phyloP scores from a whole-genome alignment of 2,329 filamentous ascomycete species.

The Fusarium coffeatum region DNA sequence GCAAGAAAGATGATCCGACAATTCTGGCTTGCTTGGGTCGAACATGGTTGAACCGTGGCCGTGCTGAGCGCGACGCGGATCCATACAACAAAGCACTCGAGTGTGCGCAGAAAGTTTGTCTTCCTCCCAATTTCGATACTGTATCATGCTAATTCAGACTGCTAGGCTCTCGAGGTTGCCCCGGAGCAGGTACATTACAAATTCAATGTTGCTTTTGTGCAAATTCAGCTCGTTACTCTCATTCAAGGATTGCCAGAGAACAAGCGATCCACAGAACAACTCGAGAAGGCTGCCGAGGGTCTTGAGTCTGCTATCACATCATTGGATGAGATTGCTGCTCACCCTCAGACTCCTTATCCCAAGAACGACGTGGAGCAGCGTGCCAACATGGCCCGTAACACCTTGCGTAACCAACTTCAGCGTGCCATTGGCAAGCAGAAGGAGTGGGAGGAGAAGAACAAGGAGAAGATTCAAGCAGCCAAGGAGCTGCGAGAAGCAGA shows the following conservation, averaged over 20 bases:
- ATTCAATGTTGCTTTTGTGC: conserved; percentile 98
- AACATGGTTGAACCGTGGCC: conserved; percentile 85
- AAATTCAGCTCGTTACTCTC: conserved; percentile 89
- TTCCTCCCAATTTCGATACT: neutral
- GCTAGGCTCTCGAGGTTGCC: conserved; percentile 77
- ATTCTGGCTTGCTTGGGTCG: conserved; percentile 89
- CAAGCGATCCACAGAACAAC: conserved; percentile 81
- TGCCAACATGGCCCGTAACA: conserved; percentile 97
- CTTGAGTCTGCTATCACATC: conserved; percentile 86
- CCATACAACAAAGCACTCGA: conserved; percentile 68
- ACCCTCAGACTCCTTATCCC: conserved; percentile 83
- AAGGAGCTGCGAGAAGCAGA: conserved; percentile 84
- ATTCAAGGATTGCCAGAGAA: conserved; percentile 80
- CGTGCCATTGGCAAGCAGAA: conserved; percentile 85
- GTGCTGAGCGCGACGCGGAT: conserved; percentile 68
- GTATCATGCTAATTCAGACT: conserved; percentile 21
- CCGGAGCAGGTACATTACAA: conserved; percentile 91
- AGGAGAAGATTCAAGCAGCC: conserved; percentile 85
- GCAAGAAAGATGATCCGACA: conserved; percentile 76
- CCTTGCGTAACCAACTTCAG: conserved; percentile 90
- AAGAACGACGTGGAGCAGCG: conserved; percentile 91
- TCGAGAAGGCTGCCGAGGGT: conserved; percentile 82
- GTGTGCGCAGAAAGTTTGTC: conserved; percentile 71
- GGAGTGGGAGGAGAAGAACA: conserved; percentile 94
- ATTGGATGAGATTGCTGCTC: conserved; percentile 71